Evolutionary conservation across 768 basidiomycete genomes (phyloP).

Genomic region (Podaxis sp.): DNA sequence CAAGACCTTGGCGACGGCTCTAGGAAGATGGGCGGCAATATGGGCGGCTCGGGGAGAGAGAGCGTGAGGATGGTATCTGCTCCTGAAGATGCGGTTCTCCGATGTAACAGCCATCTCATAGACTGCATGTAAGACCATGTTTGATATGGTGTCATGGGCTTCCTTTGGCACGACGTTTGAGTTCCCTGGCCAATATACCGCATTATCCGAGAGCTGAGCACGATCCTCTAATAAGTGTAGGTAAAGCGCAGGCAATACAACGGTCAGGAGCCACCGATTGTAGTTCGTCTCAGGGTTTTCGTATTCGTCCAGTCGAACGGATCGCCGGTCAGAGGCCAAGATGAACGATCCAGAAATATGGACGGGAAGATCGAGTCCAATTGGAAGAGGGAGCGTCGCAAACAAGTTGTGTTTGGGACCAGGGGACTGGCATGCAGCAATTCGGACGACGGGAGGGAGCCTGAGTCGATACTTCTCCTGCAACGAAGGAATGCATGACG

Average conservation of each 20-base stretch:
- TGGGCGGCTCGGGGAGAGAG: constrained; percentile 7
- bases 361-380: constrained; percentile 37
- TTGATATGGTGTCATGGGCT: constrained; percentile 16
- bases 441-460: constrained; percentile 28
- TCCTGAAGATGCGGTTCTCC: neutral
- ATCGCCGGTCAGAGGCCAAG: constrained; percentile 43
- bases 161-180: constrained; percentile 16
- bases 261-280: constrained; percentile 41
- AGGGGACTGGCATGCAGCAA: constrained; percentile 25
- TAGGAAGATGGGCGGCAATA: neutral
- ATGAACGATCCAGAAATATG: constrained; percentile 48
- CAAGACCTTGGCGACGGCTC: neutral
- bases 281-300: constrained; percentile 33
- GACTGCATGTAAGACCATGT: neutral
- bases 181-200: constrained; percentile 35
- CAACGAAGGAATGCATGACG: neutral
- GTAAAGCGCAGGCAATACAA: constrained; percentile 36
- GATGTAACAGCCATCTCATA: constrained; percentile 2
- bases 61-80: constrained; percentile 17
- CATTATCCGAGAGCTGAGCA: constrained; percentile 18
- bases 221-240: constrained; percentile 33
- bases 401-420: constrained; percentile 31
- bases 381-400: constrained; percentile 41
- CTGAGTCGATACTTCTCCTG: constrained; percentile 24
- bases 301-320: constrained; percentile 39